Evolutionary conservation across 2,329 filamentous ascomycete genomes (phyloP).

Genomic region (Exophiala aquamarina): DNA sequence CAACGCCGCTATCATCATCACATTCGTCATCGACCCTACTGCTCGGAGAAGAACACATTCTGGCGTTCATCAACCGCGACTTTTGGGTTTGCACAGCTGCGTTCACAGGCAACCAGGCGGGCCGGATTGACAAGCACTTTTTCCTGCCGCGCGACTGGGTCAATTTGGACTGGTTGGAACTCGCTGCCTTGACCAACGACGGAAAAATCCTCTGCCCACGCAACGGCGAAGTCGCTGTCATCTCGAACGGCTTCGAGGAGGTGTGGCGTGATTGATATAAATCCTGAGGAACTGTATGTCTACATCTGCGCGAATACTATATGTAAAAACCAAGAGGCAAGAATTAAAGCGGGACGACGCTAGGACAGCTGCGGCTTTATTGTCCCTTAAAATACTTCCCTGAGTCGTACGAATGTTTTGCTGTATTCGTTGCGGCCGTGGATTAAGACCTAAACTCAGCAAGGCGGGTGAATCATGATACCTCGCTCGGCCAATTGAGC

Average conservation of each 20-base stretch:
- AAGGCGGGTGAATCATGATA: too few species aligned
- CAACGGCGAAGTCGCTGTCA: conserved; percentile 30
- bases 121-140: conserved; percentile 25
- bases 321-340: too few species aligned
- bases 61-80: conserved; percentile 26
- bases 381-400: too few species aligned
- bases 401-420: too few species aligned
- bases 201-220: conserved; percentile 31
- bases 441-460: too few species aligned
- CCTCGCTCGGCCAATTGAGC: too few species aligned
- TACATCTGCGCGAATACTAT: too few species aligned
- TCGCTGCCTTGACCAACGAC: conserved; percentile 23
- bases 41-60: conserved; percentile 1
- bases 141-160: conserved; percentile 34
- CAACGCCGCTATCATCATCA: not conserved
- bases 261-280: not conserved
- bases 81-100: conserved; percentile 28
- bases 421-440: too few species aligned
- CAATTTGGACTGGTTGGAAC: conserved; percentile 22
- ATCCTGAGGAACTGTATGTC: too few species aligned
- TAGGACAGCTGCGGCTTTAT: too few species aligned
- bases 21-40: not conserved
- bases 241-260: conserved; percentile 7
- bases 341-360: too few species aligned
- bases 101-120: conserved; percentile 6